Base-by-base conservation (phyloP, 2,329 filamentous ascomycete species). In the Clarireedia hainanense region DNA sequence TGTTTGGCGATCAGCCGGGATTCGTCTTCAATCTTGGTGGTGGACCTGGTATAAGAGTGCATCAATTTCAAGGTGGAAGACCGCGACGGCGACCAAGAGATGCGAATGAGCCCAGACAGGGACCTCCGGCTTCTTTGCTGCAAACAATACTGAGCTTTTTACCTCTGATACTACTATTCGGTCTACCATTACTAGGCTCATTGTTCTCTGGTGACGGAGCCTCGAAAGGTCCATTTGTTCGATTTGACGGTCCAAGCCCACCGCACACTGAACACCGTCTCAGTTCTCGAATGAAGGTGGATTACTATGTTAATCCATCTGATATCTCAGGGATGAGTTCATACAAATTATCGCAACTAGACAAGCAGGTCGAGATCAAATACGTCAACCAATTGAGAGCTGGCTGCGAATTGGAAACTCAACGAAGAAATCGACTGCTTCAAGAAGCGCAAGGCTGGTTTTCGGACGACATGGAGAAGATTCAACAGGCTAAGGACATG, bases 11-110 rank as follows among this genome's bases (percentile, higher is more conserved):
- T 59, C 89, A 90, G 15, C 90, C 89, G 26, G 88, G 90, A 64
- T 96, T 96, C 70, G 89, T 96, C 54, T 97, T 97, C 74, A 96
- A 96, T 73, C 83, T 96, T 71, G 89, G 89, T 63, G 91, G 91
- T 61, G 91, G 91, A 58, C 91, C 92, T 3, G 92, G 91, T 20
- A 85, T 99, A 65, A 84, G 92, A 58, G 90, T 99, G 59, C 94
- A 97, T 71, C 92, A 96, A 70, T 97, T 99, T 71, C 92, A 91
- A 64, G 92, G 94, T 53, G 80, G 76, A 5, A 78, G 81, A 54
- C 90, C 91, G 24, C 81, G 90, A 64, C 79, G 86, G 72, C 80
- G 94, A 67, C 91, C 91, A 20, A 83, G 80, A 66, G 77, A 86
- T 62, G 77, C 79, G 34, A 81, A 79, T 61, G 77, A n/a, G 6